These are phyloP conservation scores for Suillus clintonianus DNA, from an alignment of 768 basidiomycete genomes.

Conservation along the genomic window DNA sequence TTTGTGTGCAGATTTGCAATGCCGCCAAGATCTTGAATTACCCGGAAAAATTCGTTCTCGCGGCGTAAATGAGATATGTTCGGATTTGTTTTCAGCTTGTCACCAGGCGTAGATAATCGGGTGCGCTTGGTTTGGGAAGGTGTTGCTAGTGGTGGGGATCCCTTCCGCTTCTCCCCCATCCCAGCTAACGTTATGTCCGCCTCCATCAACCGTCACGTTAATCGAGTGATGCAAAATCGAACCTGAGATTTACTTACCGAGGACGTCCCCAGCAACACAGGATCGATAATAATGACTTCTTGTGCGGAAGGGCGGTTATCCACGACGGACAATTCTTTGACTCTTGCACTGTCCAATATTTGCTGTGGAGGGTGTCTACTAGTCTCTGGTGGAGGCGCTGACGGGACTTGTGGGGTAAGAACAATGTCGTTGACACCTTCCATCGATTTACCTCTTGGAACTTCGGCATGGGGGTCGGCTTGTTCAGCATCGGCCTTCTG, in stretches of 20 bases:
- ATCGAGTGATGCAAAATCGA: not conserved
- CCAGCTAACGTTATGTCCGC: not conserved
- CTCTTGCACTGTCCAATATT: not conserved
- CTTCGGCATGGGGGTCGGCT: not conserved
- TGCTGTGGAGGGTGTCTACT: constrained; percentile 30
- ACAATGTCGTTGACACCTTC: not conserved
- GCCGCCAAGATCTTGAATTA: constrained; percentile 68
- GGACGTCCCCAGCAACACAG: not conserved
- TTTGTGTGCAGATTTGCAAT: constrained; percentile 65
- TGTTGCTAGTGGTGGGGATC: not conserved
- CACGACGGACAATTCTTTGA: not conserved
- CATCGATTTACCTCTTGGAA: constrained; percentile 5
- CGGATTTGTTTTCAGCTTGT: constrained; percentile 38
- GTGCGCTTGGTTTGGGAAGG: constrained; percentile 24
- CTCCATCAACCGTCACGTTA: not conserved
- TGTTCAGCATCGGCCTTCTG: constrained; percentile 14
- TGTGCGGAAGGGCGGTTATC: not conserved
- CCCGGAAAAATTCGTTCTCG: constrained; percentile 75
- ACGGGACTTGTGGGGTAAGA: not conserved
- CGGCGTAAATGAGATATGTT: constrained; percentile 80
- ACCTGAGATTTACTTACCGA: not conserved
- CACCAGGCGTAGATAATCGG: constrained; percentile 3
- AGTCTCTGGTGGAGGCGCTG: constrained; percentile 28
- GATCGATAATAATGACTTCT: not conserved
- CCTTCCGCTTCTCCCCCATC: constrained; percentile 18